Evolutionary conservation across 192 early-diverging fungal genomes (phyloP).

Genomic region (Coemansia umbellata): DNA sequence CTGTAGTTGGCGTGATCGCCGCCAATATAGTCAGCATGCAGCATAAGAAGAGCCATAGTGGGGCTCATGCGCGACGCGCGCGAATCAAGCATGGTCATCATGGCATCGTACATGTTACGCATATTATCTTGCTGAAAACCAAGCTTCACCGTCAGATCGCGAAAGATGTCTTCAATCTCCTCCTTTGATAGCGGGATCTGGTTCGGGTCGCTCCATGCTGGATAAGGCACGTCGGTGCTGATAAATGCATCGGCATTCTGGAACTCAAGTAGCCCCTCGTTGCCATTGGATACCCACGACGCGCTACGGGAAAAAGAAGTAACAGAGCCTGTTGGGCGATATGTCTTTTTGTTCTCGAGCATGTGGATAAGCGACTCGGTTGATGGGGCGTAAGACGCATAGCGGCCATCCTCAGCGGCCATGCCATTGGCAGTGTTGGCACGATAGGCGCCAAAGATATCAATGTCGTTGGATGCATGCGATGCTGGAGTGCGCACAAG

Average conservation of each 20-base stretch:
- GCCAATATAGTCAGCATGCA: conserved; percentile 78
- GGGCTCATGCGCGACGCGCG: conserved; percentile 71
- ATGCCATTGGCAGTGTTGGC: conserved; percentile 15
- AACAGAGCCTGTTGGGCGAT: conserved; percentile 55
- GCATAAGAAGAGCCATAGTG: conserved; percentile 62
- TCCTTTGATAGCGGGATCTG: conserved; percentile 63
- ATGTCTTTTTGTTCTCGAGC: conserved; percentile 62
- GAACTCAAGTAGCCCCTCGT: conserved; percentile 51
- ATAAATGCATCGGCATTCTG: conserved; percentile 50
- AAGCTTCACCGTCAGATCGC: conserved; percentile 62
- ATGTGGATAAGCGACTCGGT: conserved; percentile 65
- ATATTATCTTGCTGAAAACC: conserved; percentile 76
- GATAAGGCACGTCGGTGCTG: conserved; percentile 48
- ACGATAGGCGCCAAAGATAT: conserved; percentile 55
- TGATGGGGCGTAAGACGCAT: conserved; percentile 65
- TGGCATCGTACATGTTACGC: conserved; percentile 71
- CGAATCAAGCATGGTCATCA: conserved; percentile 78
- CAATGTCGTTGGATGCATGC: conserved; percentile 49
- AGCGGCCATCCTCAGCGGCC: conserved; percentile 59
- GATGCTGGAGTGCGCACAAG: conserved; percentile 56
- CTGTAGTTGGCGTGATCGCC: conserved; percentile 79
- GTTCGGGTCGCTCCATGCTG: conserved; percentile 58
- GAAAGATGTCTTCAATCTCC: conserved; percentile 67
- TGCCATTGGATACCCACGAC: conserved; percentile 55
- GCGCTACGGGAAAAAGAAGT: conserved; percentile 56